Evolutionary conservation across 495 filamentous ascomycete species (phyloP).

Genomic region (Talaromyces proteolyticus): DNA sequence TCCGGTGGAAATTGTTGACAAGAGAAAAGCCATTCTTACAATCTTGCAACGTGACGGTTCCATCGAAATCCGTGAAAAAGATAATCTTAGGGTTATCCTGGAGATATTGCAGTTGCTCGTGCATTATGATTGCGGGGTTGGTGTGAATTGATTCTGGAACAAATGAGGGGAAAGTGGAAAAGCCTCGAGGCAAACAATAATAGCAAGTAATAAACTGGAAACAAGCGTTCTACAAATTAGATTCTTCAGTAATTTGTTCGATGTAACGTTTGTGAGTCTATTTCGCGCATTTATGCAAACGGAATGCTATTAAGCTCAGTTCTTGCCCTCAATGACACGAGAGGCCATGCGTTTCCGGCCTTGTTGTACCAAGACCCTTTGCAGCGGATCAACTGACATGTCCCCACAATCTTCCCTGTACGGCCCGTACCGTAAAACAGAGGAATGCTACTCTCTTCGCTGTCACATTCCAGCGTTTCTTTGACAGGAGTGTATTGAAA

Average conservation of each 20-base stretch:
- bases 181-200: background rate
- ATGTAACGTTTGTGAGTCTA: background rate
- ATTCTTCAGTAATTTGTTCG: background rate
- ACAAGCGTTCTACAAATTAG: background rate
- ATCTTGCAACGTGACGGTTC: conserved; percentile 73
- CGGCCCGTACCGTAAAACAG: background rate
- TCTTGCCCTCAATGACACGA: background rate
- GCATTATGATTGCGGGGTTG: background rate
- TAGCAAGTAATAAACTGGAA: background rate
- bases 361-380: background rate
- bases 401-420: background rate
- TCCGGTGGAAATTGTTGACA: background rate
- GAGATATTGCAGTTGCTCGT: conserved; percentile 13
- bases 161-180: background rate
- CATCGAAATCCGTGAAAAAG: conserved; percentile 87
- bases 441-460: background rate
- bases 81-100: conserved; percentile 60
- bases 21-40: conserved; percentile 29
- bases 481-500: background rate
- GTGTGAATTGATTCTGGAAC: background rate
- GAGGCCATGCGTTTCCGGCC: background rate
- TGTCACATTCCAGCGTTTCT: background rate
- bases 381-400: background rate
- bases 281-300: background rate
- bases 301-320: background rate